Base-by-base conservation (phyloP, 257 asterid genomes). In the Solanum chiquidenum region DNA sequence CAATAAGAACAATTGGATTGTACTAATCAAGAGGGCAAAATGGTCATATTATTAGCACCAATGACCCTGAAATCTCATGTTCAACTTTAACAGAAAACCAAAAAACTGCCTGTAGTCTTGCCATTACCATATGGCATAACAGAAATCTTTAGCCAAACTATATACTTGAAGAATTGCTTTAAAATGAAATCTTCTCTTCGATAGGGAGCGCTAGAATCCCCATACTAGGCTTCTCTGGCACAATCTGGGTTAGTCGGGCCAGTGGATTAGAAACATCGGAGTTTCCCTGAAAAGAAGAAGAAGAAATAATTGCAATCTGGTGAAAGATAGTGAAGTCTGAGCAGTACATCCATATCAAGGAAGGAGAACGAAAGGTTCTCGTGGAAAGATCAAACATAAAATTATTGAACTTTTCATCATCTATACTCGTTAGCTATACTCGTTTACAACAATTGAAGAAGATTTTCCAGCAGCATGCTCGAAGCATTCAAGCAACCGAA, bases 401-500 rank as follows among this genome's bases (percentile, higher is more conserved):
- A 62, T 21, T 55, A 23, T 33, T n/a, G 73, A 46, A 76, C 60
- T 16, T 44, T 87, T 68, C 25, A 82, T 80, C 76, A 35, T 25
- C 83, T 58, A 79, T 83, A 38, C 75, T 77, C 85, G 64, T 75
- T 87, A 34, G 29, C 80, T 52, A 76, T 83, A 35, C 73, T 80
- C 86, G 69, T 77, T 88, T 23, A 60, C 84, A 46, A 87, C 90
- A 90, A 55, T 1, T 58, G 35, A 73, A 33, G 42, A 64, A 27
- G 73, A 76, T 85, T 83, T 80, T 44, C 69, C 76, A 90, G 21
- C 86, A 73, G 52, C 74, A 7, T 11, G 55, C 44, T 27, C 71
- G 3, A 82, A 87, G 27, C 34, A 12, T 87, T 84, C 88, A 89
- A 88, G 29, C 87, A 87, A 89, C 66, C 42, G 71, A 38, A 68